A percentile compares a stretch with the other conserved stretches of the same genome.
These are phyloP conservation scores for Candida suzukii DNA, from an alignment of 805 yeast species.

Conservation along the genomic window DNA sequence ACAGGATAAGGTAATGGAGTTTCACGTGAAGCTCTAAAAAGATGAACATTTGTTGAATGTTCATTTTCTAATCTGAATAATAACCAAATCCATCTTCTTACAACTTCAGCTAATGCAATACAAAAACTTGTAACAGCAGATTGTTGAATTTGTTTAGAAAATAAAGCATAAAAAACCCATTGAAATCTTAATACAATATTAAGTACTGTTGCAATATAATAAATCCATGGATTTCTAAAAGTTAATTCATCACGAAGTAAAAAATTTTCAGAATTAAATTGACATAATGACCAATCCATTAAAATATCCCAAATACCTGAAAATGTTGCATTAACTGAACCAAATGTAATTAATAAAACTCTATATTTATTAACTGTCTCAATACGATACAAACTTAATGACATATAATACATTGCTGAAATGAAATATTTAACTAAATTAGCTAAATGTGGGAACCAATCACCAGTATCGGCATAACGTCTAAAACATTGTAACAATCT, in stretches of 20 bases:
- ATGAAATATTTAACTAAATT: conserved; percentile 74
- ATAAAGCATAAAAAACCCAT: conserved; percentile 87
- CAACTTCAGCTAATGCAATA: conserved; percentile 74
- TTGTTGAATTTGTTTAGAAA: conserved; percentile 72
- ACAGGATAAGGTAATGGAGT: conserved; percentile 75
- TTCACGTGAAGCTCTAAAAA: conserved; percentile 84
- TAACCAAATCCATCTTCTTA: conserved; percentile 85
- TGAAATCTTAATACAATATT: conserved; percentile 78
- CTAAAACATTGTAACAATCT: conserved; percentile 85
- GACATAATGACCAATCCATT: conserved; percentile 94
- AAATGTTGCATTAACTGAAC: conserved; percentile 61
- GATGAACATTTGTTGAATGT: conserved; percentile 82
- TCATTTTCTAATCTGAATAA: conserved; percentile 94
- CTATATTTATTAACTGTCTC: conserved; percentile 35
- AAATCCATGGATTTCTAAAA: conserved; percentile 49
- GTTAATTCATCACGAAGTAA: conserved; percentile 69
- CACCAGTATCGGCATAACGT: conserved; percentile 89
- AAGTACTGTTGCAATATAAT: conserved; percentile 66
- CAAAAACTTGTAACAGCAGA: conserved; percentile 81
- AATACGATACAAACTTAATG: conserved; percentile 75
- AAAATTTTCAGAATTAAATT: conserved; percentile 47
- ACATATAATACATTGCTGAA: conserved; percentile 60
- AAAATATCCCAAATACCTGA: conserved; percentile 82
- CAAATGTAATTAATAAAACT: conserved; percentile 65
- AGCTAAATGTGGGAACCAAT: conserved; percentile 93